Conservation (phyloP, 2,329 filamentous ascomycete species). For the Curvularia lunata region DNA sequence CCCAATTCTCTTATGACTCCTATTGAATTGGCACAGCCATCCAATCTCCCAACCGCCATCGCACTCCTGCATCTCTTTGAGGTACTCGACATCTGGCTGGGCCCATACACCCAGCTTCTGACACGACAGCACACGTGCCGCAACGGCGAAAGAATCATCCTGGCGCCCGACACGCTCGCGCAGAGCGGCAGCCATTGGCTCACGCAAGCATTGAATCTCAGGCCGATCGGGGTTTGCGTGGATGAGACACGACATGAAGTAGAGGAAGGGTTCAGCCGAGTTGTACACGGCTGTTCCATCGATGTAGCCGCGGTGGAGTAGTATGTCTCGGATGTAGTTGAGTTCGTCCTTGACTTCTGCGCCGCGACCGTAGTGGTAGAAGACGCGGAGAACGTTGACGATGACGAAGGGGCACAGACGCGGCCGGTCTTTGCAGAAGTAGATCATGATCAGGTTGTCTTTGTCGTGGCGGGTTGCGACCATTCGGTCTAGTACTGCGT, state of each 20-base stretch:
- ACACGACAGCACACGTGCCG: slow-evolving; percentile 40
- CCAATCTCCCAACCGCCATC: slow-evolving; percentile 48
- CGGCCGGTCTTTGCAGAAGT: slow-evolving; percentile 36
- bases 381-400: slow-evolving; percentile 43
- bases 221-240: slow-evolving; percentile 22
- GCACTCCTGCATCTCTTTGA: slow-evolving; percentile 38
- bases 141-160: slow-evolving; percentile 35
- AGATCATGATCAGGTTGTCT: slow-evolving; percentile 50
- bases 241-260: slow-evolving; percentile 36
- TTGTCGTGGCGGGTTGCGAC: slow-evolving; percentile 48
- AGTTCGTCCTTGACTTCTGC: slow-evolving; percentile 30
- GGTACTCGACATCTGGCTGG: slow-evolving; percentile 15
- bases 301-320: slow-evolving; percentile 36
- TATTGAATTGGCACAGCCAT: slow-evolving; percentile 30
- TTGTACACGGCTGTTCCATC: slow-evolving; percentile 44
- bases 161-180: slow-evolving; percentile 31
- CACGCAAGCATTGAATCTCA: slow-evolving; percentile 28
- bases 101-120: slow-evolving; percentile 29
- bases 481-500: slow-evolving; percentile 19
- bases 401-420: slow-evolving; percentile 41
- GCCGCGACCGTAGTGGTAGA: slow-evolving; percentile 41
- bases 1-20: slow-evolving; percentile 25
- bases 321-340: slow-evolving; percentile 25
- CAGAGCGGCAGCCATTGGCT: slow-evolving; percentile 30
- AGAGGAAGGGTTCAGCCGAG: slow-evolving; percentile 43